Evolutionary conservation across 106 monocot genomes (phyloP).

Genomic region (Dioscorea dumetorum): DNA sequence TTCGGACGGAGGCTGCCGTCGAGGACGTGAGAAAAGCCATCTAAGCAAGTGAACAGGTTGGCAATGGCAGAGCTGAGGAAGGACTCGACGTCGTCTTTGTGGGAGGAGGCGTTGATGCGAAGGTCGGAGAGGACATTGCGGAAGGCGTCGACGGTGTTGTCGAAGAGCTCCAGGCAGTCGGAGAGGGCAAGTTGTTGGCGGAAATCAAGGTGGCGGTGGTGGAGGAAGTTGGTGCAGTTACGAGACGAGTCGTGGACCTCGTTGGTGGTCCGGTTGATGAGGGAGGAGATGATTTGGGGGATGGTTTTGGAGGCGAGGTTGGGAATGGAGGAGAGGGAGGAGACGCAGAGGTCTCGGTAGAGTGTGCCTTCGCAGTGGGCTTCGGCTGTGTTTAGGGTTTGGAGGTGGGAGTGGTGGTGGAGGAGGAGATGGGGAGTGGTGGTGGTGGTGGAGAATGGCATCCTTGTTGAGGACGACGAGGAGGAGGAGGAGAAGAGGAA

Average conservation of each 20-base stretch:
- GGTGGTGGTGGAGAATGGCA: neutral
- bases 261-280: constrained; percentile 26
- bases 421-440: constrained; percentile 1
- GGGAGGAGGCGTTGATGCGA: neutral
- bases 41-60: constrained; percentile 85
- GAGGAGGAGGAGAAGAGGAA: neutral
- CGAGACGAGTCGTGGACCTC: constrained; percentile 30
- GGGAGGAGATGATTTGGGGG: constrained; percentile 41
- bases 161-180: constrained; percentile 83
- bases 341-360: constrained; percentile 58
- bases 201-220: constrained; percentile 11
- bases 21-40: constrained; percentile 51
- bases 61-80: constrained; percentile 76
- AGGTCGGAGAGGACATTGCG: constrained; percentile 23
- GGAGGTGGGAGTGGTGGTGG: constrained; percentile 10
- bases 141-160: constrained; percentile 48
- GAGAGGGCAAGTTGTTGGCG: constrained; percentile 40
- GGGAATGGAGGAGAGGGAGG: constrained; percentile 44
- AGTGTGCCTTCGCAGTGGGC: constrained; percentile 50
- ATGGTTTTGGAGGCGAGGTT: constrained; percentile 38
- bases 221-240: constrained; percentile 35
- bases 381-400: neutral
- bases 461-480: neutral
- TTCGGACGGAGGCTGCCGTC: constrained; percentile 13
- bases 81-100: constrained; percentile 39